These are phyloP conservation scores for Onygenales sp. DNA, from an alignment of 2,329 filamentous ascomycete species.

Conservation along the genomic window DNA sequence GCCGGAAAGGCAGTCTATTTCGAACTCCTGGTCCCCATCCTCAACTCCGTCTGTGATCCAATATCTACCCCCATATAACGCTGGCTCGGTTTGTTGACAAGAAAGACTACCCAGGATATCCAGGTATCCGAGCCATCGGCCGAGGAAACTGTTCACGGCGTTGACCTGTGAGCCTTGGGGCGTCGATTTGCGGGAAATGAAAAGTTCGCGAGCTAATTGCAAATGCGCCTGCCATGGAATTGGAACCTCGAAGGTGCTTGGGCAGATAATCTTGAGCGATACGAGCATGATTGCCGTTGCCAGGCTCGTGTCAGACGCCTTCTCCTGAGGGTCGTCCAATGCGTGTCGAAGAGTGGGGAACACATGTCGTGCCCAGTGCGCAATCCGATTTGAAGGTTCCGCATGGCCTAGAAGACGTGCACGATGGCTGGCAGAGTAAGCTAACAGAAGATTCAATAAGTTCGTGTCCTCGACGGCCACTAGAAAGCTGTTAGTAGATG, in stretches of 20 bases:
- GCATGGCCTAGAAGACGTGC: constrained; percentile 63
- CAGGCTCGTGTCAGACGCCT: constrained; percentile 63
- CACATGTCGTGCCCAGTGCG: constrained; percentile 65
- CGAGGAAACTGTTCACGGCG: constrained; percentile 63
- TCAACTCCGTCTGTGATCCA: constrained; percentile 42
- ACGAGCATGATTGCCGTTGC: constrained; percentile 79
- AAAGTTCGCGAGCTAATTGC: constrained; percentile 64
- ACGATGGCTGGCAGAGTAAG: constrained; percentile 77
- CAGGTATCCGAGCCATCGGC: constrained; percentile 75
- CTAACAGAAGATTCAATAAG: constrained; percentile 65
- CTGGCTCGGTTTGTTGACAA: constrained; percentile 47
- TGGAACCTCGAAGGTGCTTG: constrained; percentile 68
- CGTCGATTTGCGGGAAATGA: constrained; percentile 55
- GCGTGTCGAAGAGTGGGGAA: constrained; percentile 58
- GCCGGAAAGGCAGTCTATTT: constrained; percentile 73
- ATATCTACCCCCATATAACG: constrained; percentile 42
- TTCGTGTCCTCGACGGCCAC: constrained; percentile 42
- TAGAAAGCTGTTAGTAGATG: constrained; percentile 9
- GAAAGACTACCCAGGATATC: constrained; percentile 66
- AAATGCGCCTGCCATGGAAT: constrained; percentile 76
- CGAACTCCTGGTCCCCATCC: constrained; percentile 51
- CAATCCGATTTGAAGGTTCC: constrained; percentile 69
- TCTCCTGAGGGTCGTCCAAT: constrained; percentile 50
- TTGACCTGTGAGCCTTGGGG: constrained; percentile 40
- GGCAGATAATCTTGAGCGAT: constrained; percentile 74